Conservation (phyloP, 2,329 filamentous ascomycete species). For the Leptosphaerulina australis region DNA sequence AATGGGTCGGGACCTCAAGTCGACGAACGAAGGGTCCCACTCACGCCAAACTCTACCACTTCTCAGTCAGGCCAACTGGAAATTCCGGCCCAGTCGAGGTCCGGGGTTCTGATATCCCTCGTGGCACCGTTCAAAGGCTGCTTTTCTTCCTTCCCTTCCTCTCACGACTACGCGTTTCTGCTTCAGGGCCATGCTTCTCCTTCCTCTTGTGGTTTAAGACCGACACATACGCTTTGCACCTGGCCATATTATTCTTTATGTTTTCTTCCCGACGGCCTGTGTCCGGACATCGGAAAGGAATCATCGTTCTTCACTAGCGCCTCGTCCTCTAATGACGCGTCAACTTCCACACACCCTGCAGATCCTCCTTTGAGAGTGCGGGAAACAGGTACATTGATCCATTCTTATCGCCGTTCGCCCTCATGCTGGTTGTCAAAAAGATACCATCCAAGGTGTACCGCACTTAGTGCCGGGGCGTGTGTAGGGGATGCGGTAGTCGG, state of each 20-base stretch:
- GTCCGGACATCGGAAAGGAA: conserved; percentile 16
- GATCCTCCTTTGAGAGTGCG: conserved; percentile 2
- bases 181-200: too few relatives aligned
- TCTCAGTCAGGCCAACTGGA: too few relatives aligned
- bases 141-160: too few relatives aligned
- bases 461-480: conserved; percentile 6
- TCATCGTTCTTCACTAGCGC: conserved; percentile 11
- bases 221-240: background rate
- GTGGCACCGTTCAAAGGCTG: too few relatives aligned
- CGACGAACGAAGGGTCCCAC: too few relatives aligned
- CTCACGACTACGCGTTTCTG: too few relatives aligned
- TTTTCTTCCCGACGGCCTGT: background rate
- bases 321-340: background rate
- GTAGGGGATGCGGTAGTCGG: conserved; percentile 17
- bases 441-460: conserved; percentile 16
- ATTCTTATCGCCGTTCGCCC: conserved; percentile 4
- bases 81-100: too few relatives aligned
- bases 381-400: conserved; percentile 18
- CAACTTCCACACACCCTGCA: background rate
- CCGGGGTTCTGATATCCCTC: too few relatives aligned
- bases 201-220: too few relatives aligned
- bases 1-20: too few relatives aligned
- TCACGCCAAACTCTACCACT: too few relatives aligned
- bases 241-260: background rate
- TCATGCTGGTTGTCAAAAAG: too few relatives aligned